Conservation (phyloP, 805 yeast genomes). For the Candida ficus region DNA sequence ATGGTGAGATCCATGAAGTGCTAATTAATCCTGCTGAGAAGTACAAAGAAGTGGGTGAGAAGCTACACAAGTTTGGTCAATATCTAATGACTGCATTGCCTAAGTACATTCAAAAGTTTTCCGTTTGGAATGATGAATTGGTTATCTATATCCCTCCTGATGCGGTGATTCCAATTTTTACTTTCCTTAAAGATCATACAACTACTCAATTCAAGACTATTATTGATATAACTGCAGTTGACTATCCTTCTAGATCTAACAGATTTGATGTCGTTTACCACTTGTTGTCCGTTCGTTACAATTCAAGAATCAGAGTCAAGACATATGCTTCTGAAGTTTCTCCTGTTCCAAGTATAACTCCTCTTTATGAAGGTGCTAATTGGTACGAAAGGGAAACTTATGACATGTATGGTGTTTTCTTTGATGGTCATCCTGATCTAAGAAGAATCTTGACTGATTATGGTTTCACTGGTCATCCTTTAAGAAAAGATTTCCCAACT, state of each 20-base stretch:
- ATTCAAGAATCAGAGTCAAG: constrained; percentile 83
- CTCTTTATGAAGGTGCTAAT: constrained; percentile 72
- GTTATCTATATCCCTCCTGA: constrained; percentile 70
- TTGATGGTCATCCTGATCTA: constrained; percentile 85
- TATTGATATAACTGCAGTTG: constrained; percentile 82
- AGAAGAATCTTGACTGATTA: constrained; percentile 89
- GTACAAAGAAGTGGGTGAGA: constrained; percentile 60
- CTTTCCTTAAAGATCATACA: constrained; percentile 72
- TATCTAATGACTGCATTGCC: constrained; percentile 77
- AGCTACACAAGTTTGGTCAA: constrained; percentile 75
- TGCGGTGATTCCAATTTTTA: constrained; percentile 65
- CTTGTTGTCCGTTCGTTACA: constrained; percentile 72
- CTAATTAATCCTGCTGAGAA: constrained; percentile 74
- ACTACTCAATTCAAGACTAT: constrained; percentile 75
- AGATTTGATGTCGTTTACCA: constrained; percentile 87
- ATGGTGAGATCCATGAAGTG: constrained; percentile 19
- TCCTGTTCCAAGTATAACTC: constrained; percentile 76
- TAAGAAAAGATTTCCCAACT: constrained; percentile 89
- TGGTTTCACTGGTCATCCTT: constrained; percentile 89
- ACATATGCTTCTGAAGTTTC: constrained; percentile 81
- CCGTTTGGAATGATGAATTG: constrained; percentile 90
- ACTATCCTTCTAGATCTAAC: constrained; percentile 77
- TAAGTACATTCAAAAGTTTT: constrained; percentile 73
- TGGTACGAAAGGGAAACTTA: constrained; percentile 91
- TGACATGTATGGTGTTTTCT: constrained; percentile 82